Evolutionary conservation across 176 grass and related monocot genomes (phyloP), one percentile per base, ranked within the genome.

Genomic region (Zoysia japonica): DNA sequence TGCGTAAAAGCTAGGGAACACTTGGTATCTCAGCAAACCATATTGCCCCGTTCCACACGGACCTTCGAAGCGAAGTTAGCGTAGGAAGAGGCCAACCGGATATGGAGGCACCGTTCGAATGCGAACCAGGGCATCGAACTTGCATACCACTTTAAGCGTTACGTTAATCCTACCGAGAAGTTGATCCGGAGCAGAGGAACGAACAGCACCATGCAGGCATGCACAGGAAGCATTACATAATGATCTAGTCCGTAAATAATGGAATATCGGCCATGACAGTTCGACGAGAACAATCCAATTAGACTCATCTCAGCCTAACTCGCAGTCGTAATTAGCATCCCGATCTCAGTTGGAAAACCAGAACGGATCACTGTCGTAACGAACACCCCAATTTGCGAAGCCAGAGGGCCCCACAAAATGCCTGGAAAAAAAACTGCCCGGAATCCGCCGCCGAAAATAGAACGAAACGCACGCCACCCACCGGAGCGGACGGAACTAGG

Each of bases 111-210:
- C 51, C 52, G 51, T 35, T 78, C 3, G 19, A 44, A 52, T 68
- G 77, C 49, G 52, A 6, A 20, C 10, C 47, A 40, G 12, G 41
- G 9, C 72, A 77, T 61, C 17, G 37, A 51, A 42, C 82, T 38
- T 39, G 72, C 20, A 38, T 44, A 15, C 66, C 10, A 55, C 67
- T 78, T 19, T 35, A 0, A 44, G 71, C 5, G 7, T 37, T 15
- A 2, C 48, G 14, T 69, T 15, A 37, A 59, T 48, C 7, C 17
- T 19, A 46, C 52, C 19, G 1, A 59, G 43, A 36, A 55, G 41
- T 38, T 72, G 65, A 86, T 56, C 15, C 47, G 14, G 41, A 82
- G 53, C 46, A 82, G 67, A 59, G 74, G 59, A 77, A 57, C 67
- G 64, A 69, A 65, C 17, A 82, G 73, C 35, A 50, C 17, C 47